Evolutionary conservation across 306 rosid species (phyloP).

Genomic region (Astragalus glycyphyllos): DNA sequence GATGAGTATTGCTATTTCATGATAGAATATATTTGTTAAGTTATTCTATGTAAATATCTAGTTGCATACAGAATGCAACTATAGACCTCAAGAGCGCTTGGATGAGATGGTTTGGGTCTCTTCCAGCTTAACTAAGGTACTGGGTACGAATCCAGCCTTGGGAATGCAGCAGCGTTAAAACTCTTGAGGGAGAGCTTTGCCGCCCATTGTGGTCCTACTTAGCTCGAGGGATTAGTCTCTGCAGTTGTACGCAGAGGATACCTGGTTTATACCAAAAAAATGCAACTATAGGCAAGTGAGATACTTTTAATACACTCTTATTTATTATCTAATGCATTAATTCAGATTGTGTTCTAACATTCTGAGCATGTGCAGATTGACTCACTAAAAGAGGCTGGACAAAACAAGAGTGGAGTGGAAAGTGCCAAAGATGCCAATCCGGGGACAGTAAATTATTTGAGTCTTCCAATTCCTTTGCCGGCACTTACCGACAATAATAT

Average conservation of each 20-base stretch:
- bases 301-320: neutral
- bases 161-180: too few species aligned
- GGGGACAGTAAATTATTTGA: conserved; percentile 35
- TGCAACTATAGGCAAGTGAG: too few species aligned
- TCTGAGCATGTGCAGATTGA: conserved; percentile 41
- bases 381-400: conserved; percentile 38
- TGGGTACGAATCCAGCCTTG: too few species aligned
- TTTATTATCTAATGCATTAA: neutral
- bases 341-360: conserved; percentile 42
- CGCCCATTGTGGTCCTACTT: too few species aligned
- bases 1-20: neutral
- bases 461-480: conserved; percentile 60
- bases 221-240: too few species aligned
- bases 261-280: too few species aligned
- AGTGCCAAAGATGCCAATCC: conserved; percentile 42
- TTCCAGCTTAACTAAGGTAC: too few species aligned
- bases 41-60: neutral
- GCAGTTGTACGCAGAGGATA: too few species aligned
- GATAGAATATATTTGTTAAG: neutral
- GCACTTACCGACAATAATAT: conserved; percentile 31
- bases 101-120: too few species aligned
- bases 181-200: too few species aligned
- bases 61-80: too few species aligned
- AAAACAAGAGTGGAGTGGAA: conserved; percentile 26
- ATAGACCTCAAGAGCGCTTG: too few species aligned